Evolutionary conservation across 495 filamentous ascomycete genomes (phyloP).

Genomic region (Hypoxylon trugodes): DNA sequence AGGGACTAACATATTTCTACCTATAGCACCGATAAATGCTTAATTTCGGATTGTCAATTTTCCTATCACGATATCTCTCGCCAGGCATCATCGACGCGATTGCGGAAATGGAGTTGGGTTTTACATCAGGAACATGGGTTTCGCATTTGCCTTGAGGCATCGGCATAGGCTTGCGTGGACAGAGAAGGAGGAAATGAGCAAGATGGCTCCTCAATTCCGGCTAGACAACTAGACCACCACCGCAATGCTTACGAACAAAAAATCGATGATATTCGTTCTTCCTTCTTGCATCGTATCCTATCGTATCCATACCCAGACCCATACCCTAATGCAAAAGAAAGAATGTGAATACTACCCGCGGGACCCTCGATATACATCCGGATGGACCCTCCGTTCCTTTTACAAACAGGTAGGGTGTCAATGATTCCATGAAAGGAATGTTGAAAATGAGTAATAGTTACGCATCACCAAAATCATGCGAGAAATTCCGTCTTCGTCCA

Average conservation of each 20-base stretch:
- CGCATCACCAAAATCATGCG: no score
- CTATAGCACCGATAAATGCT: constrained; percentile 66
- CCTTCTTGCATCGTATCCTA: no score
- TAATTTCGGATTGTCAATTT: constrained; percentile 36
- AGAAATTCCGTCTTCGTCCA: no score
- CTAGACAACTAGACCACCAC: constrained; percentile 39
- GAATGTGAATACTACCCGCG: no score
- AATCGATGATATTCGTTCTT: constrained; percentile 27
- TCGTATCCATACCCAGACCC: no score
- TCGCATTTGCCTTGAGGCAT: constrained; percentile 38
- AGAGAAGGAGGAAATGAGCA: constrained; percentile 15
- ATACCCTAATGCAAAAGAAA: no score
- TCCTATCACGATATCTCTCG: constrained; percentile 40
- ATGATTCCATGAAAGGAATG: no score
- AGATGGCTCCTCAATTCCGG: constrained; percentile 26
- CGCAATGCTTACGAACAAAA: constrained; percentile 40
- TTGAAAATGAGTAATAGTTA: no score
- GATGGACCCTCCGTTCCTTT: no score
- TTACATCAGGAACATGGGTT: constrained; percentile 40
- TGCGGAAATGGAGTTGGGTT: constrained; percentile 42
- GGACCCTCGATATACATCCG: no score
- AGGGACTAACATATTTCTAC: constrained; percentile 25
- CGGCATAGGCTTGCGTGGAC: constrained; percentile 30
- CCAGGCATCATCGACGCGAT: constrained; percentile 34
- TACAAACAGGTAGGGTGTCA: no score